These are phyloP conservation scores for Cladosporium oxysporum DNA, from an alignment of 2,329 filamentous ascomycete genomes.

Conservation along the genomic window DNA sequence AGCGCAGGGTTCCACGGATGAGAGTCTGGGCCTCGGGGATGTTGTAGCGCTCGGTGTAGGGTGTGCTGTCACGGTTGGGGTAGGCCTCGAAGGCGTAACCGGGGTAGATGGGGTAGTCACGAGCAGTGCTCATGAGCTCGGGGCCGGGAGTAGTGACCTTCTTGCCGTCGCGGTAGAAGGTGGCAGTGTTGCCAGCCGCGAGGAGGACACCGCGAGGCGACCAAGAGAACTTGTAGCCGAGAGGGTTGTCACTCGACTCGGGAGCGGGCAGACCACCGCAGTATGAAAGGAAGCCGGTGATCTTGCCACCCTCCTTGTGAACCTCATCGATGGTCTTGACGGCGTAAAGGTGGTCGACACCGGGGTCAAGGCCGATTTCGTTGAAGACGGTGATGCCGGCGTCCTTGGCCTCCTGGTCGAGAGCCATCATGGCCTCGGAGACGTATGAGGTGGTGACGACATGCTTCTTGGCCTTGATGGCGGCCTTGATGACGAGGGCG, in stretches of 20 bases:
- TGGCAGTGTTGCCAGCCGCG: conserved; percentile 82
- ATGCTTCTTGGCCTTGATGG: conserved; percentile 91
- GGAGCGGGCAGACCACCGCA: conserved; percentile 73
- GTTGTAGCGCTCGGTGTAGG: conserved; percentile 83
- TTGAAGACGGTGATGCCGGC: conserved; percentile 98
- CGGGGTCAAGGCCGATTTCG: conserved; percentile 79
- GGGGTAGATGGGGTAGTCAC: conserved; percentile 88
- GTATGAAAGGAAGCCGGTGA: conserved; percentile 78
- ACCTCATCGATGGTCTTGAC: conserved; percentile 86
- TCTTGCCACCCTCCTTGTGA: conserved; percentile 84
- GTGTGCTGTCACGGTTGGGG: conserved; percentile 86
- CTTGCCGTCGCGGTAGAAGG: conserved; percentile 78
- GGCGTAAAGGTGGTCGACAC: conserved; percentile 76
- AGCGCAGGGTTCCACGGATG: conserved; percentile 80
- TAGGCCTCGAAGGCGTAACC: conserved; percentile 90
- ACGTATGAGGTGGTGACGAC: conserved; percentile 95
- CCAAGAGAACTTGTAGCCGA: conserved; percentile 88
- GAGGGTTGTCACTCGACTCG: conserved; percentile 80
- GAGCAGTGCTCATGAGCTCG: conserved; percentile 75
- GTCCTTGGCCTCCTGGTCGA: conserved; percentile 78
- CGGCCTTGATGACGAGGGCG: conserved; percentile 85
- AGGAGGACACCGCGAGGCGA: conserved; percentile 80
- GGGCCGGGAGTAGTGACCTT: conserved; percentile 53
- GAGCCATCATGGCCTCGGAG: conserved; percentile 86
- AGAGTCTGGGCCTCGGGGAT: conserved; percentile 92